Percentiles rank a stretch among this genome's conserved stretches.
phyloP scores from a whole-genome alignment of 2,329 filamentous ascomycete genomes.

The Fusarium vanettenii region DNA sequence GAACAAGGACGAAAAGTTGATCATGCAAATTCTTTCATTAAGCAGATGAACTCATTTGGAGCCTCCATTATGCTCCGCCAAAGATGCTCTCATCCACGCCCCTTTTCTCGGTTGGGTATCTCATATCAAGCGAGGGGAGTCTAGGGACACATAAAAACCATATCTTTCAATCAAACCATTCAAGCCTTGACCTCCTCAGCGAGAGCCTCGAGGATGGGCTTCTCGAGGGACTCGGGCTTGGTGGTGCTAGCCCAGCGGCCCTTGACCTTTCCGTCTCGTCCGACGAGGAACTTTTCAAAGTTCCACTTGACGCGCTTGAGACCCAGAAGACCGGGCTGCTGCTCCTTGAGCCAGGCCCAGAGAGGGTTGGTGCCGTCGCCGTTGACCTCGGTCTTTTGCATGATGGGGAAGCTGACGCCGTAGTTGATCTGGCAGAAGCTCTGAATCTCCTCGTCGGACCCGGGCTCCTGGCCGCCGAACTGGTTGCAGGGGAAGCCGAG shows the following conservation, averaged over 20 bases:
- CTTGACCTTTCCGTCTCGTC: conserved; percentile 86
- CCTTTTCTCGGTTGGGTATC: conserved; percentile 28
- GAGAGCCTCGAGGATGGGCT: conserved; percentile 79
- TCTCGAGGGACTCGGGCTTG: conserved; percentile 85
- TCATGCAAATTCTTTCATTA: neutral
- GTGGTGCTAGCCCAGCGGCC: conserved; percentile 88
- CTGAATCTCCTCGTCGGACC: conserved; percentile 83
- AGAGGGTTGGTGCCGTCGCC: conserved; percentile 83
- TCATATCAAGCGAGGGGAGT: conserved; percentile 25
- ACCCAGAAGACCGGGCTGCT: conserved; percentile 86
- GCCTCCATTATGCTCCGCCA: conserved; percentile 7
- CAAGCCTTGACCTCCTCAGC: conserved; percentile 29
- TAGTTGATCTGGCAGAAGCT: conserved; percentile 93
- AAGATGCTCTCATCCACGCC: neutral
- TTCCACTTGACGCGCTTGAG: conserved; percentile 98
- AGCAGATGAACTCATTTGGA: neutral
- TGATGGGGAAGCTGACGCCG: conserved; percentile 87
- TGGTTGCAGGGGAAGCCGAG: conserved; percentile 99
- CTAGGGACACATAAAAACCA: neutral
- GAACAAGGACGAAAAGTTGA: neutral
- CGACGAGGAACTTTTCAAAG: conserved; percentile 98
- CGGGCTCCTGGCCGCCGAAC: conserved; percentile 91
- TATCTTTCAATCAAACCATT: neutral
- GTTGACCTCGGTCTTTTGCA: conserved; percentile 95
- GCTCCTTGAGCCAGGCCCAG: conserved; percentile 79